Evolutionary conservation across 2,329 filamentous ascomycete species (phyloP).

Genomic region (Neocucurbitaria cava): DNA sequence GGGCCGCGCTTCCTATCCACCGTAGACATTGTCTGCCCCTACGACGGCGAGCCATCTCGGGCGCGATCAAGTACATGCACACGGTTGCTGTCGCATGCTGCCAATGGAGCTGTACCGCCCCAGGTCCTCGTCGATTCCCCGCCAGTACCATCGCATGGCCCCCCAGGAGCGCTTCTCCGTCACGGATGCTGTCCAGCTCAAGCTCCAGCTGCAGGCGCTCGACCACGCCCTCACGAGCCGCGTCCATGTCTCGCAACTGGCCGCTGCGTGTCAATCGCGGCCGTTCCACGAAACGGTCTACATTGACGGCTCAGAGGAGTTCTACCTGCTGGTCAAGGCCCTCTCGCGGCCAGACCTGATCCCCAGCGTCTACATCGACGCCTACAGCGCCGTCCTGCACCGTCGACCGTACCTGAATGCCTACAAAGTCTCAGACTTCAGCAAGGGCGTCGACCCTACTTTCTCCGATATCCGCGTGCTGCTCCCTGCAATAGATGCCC

Average conservation of each 20-base stretch:
- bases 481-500: conserved; percentile 22
- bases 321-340: conserved; percentile 22
- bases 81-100: background rate
- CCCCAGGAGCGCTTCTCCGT: conserved; percentile 20
- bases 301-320: conserved; percentile 24
- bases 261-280: conserved; percentile 7
- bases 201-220: conserved; percentile 29
- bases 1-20: too few species aligned
- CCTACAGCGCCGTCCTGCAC: conserved; percentile 21
- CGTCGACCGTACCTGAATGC: conserved; percentile 23
- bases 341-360: conserved; percentile 27
- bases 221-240: conserved; percentile 11
- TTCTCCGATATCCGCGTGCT: conserved; percentile 29
- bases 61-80: background rate
- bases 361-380: conserved; percentile 23
- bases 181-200: conserved; percentile 25
- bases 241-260: conserved; percentile 4
- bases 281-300: conserved; percentile 19
- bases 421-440: conserved; percentile 12
- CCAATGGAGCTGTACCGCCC: conserved; percentile 11
- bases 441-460: conserved; percentile 21
- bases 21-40: too few species aligned
- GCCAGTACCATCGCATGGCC: conserved; percentile 7
- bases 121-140: conserved; percentile 13
- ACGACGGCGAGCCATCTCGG: too few species aligned